Evolutionary conservation across 2,329 filamentous ascomycete species (phyloP).

Genomic region (Fusarium oxysporum): DNA sequence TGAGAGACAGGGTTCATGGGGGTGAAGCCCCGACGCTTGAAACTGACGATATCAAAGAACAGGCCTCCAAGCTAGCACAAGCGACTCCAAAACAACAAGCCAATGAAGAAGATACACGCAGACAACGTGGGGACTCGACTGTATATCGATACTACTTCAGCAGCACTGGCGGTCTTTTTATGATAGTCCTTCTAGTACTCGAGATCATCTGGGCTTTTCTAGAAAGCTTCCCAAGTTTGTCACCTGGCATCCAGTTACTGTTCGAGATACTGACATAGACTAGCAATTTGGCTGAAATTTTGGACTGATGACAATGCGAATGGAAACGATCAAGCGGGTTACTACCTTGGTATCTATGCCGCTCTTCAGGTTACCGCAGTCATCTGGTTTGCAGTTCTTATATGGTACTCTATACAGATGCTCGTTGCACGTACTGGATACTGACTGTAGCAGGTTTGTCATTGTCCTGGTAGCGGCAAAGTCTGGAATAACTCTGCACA

Average conservation of each 20-base stretch:
- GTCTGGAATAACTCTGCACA: constrained; percentile 44
- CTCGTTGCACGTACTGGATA: accelerated
- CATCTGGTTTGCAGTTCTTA: constrained; percentile 36
- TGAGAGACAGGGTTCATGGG: not conserved
- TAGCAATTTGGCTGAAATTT: constrained; percentile 50
- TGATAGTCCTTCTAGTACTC: constrained; percentile 36
- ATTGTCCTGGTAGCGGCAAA: constrained; percentile 44
- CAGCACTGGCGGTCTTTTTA: constrained; percentile 43
- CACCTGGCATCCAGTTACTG: not conserved
- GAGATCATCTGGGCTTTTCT: constrained; percentile 45
- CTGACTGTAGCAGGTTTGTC: constrained; percentile 42
- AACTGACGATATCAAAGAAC: not conserved
- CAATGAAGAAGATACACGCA: constrained; percentile 33
- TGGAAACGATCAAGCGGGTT: constrained; percentile 8
- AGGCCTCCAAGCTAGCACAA: constrained; percentile 11
- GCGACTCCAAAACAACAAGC: not conserved
- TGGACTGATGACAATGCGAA: constrained; percentile 43
- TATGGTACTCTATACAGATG: constrained; percentile 26
- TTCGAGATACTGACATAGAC: not conserved
- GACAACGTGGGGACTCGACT: constrained; percentile 46
- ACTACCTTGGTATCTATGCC: constrained; percentile 45
- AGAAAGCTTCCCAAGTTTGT: constrained; percentile 47
- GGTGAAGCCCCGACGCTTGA: too few relatives aligned
- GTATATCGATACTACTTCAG: constrained; percentile 48
- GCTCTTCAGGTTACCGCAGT: constrained; percentile 39